Conservation (phyloP, 1,284 basidiomycete genomes). For the Earliella scabrosa region DNA sequence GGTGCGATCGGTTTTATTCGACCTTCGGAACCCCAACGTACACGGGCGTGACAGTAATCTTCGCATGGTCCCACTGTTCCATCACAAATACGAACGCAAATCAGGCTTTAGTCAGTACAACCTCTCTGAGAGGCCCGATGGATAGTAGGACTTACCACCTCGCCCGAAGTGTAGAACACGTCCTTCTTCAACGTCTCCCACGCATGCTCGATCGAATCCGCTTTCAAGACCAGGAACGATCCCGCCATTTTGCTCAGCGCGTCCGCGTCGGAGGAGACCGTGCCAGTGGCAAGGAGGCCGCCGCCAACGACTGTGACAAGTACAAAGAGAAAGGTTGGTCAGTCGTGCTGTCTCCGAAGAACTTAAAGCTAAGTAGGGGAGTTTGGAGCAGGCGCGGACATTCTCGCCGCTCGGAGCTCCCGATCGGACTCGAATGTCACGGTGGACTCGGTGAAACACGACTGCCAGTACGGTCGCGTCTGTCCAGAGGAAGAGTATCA, state of each 20-base stretch:
- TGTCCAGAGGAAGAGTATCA: not conserved
- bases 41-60: not conserved
- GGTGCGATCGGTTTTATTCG: not conserved
- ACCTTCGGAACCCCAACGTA: not conserved
- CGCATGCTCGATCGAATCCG: conserved; percentile 6
- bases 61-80: conserved; percentile 5
- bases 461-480: no score
- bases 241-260: not conserved
- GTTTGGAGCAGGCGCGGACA: no score
- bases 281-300: not conserved
- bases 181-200: conserved; percentile 14
- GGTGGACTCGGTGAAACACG: no score
- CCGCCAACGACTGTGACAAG: conserved; percentile 3
- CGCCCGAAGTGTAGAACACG: conserved; percentile 9
- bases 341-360: not conserved
- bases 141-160: no score
- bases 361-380: no score
- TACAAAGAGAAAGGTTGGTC: not conserved
- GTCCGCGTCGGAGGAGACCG: conserved; percentile 1
- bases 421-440: no score
- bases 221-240: conserved; percentile 11
- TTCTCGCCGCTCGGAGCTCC: no score
- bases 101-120: not conserved
- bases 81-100: no score
- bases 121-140: no score